These are phyloP conservation scores for Carex littledalei DNA, from an alignment of 176 grass and related monocot genomes.

Conservation along the genomic window DNA sequence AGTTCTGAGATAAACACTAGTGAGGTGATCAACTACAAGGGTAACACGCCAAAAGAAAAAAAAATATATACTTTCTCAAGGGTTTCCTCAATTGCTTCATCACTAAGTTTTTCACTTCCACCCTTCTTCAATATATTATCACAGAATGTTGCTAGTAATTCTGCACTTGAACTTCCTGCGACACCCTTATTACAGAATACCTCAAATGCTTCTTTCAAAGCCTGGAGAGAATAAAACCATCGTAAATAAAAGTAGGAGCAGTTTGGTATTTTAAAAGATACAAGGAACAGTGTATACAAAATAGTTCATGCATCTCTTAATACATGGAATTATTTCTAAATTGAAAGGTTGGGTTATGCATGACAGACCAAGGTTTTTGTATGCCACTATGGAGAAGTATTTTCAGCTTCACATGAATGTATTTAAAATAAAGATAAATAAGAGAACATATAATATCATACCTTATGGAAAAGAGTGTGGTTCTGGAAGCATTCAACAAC, in stretches of 20 bases:
- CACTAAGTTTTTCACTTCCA: constrained; percentile 91
- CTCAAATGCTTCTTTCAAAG: constrained; percentile 95
- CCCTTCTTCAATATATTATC: constrained; percentile 99
- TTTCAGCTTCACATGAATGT: background rate
- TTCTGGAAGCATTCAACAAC: constrained; percentile 91
- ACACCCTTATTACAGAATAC: constrained; percentile 97
- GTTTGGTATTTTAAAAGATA: background rate
- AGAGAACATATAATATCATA: constrained; percentile 9
- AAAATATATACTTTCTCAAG: constrained; percentile 71
- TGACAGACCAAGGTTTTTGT: background rate
- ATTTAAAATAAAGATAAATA: background rate
- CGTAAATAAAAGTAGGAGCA: background rate
- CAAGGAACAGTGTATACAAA: background rate
- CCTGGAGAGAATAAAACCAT: constrained; percentile 30
- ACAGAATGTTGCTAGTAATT: constrained; percentile 87
- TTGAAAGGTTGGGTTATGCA: background rate
- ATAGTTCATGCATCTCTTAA: background rate
- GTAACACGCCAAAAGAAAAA: background rate
- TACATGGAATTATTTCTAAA: background rate
- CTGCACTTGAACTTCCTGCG: constrained; percentile 85
- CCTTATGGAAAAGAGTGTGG: constrained; percentile 97
- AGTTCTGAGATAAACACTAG: background rate
- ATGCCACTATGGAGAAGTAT: background rate
- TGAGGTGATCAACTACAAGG: background rate
- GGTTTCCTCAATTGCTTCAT: constrained; percentile 99